Percentiles rank a stretch among this genome's conserved stretches.
phyloP scores from a whole-genome alignment of 2,329 filamentous ascomycete genomes.

The Clathrospora elynae region DNA sequence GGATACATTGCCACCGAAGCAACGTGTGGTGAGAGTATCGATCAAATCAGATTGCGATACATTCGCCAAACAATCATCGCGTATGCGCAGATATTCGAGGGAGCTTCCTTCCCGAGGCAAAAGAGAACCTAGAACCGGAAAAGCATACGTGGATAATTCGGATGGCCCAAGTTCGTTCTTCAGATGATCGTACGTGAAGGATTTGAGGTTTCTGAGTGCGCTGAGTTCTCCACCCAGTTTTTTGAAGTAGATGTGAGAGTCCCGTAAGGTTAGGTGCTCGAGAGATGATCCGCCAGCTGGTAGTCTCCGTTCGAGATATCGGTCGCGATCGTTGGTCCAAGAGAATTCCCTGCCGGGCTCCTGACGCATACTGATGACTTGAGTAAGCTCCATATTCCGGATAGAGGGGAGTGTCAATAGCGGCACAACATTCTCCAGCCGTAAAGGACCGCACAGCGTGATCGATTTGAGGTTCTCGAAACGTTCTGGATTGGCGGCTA shows the following conservation, averaged over 20 bases:
- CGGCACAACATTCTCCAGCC: conserved; percentile 13
- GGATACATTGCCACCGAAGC: too few relatives aligned
- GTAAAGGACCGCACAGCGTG: conserved; percentile 12
- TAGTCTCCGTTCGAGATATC: neutral
- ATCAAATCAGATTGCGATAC: too few relatives aligned
- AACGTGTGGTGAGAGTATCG: too few relatives aligned
- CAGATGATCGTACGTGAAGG: conserved; percentile 12
- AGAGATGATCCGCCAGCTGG: conserved; percentile 9
- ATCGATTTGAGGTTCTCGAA: conserved; percentile 10
- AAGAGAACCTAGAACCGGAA: too few relatives aligned
- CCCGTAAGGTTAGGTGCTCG: conserved; percentile 4
- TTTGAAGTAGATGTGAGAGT: conserved; percentile 2
- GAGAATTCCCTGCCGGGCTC: conserved; percentile 4
- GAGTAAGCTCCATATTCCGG: conserved; percentile 1
- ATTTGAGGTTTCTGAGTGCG: conserved; percentile 5
- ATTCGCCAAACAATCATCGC: neutral
- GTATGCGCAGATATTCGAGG: conserved; percentile 5
- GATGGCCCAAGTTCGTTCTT: neutral
- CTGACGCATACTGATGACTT: conserved; percentile 6
- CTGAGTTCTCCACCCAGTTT: neutral
- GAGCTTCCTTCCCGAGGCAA: neutral
- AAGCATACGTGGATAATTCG: neutral
- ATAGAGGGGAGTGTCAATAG: conserved; percentile 14
- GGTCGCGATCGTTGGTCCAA: conserved; percentile 1
- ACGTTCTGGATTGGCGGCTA: conserved; percentile 2